phyloP scores from a whole-genome alignment of 192 early-diverging fungal species.

The Coemansia sp. region DNA sequence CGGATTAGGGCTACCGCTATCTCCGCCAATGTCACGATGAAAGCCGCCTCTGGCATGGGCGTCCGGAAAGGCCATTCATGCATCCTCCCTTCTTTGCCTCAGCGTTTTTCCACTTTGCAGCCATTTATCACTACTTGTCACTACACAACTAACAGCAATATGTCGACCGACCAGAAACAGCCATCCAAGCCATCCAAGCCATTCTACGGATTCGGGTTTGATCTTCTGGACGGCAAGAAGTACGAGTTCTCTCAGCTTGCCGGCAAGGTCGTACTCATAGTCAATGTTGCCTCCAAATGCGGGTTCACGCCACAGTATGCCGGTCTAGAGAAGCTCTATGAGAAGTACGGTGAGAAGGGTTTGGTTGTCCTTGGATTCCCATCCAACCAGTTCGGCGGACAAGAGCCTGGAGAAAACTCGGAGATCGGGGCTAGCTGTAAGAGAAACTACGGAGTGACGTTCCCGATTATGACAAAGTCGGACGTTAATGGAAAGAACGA shows the following conservation, averaged over 20 bases:
- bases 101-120: conserved; percentile 4
- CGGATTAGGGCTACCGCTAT: conserved; percentile 7
- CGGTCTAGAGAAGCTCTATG: conserved; percentile 69
- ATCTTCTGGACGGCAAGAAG: conserved; percentile 56
- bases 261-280: conserved; percentile 81
- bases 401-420: conserved; percentile 61
- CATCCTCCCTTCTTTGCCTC: not conserved
- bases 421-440: conserved; percentile 61
- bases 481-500: conserved; percentile 80
- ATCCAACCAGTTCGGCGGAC: conserved; percentile 83
- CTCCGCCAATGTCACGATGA: not conserved
- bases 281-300: conserved; percentile 93
- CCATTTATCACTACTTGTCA: conserved; percentile 10
- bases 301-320: conserved; percentile 83
- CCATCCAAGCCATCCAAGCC: conserved; percentile 4
- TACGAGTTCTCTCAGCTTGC: conserved; percentile 61
- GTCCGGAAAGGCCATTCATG: not conserved
- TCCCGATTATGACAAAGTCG: conserved; percentile 88
- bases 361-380: conserved; percentile 91
- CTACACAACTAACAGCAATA: not conserved
- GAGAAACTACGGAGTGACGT: conserved; percentile 76
- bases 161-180: not conserved
- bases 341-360: conserved; percentile 68
- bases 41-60: not conserved
- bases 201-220: conserved; percentile 61